Evolutionary conservation across 441 rosid genomes (phyloP).

Genomic region (Rhodomyrtus psidioides): DNA sequence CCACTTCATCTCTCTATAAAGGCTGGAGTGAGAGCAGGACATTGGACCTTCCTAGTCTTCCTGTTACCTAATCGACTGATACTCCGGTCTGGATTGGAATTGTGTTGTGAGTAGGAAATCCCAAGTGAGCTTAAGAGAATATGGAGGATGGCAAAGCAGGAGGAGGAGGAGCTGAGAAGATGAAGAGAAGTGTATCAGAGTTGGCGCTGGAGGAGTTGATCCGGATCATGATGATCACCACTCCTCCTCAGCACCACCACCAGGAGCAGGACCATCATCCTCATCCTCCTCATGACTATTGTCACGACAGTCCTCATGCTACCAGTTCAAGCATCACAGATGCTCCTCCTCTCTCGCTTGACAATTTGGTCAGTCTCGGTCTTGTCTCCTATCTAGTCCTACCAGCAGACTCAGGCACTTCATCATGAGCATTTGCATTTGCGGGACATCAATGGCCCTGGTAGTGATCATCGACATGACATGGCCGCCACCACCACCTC

Average conservation of each 20-base stretch:
- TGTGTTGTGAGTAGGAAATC: neutral
- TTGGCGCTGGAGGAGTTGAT: slow-evolving; percentile 37
- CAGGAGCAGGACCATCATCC: too few species aligned
- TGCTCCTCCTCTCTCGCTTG: neutral
- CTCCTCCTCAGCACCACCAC: neutral
- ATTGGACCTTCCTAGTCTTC: neutral
- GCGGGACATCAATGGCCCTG: neutral
- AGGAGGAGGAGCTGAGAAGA: neutral
- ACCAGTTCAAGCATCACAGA: neutral
- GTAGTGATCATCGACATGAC: neutral
- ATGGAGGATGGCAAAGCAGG: neutral
- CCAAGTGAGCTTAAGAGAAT: neutral
- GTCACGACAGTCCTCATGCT: neutral
- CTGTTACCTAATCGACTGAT: neutral
- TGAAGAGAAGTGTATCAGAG: slow-evolving; percentile 66
- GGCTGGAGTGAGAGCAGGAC: neutral
- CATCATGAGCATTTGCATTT: neutral
- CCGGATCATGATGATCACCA: slow-evolving; percentile 16
- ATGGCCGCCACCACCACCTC: slow-evolving; percentile 14
- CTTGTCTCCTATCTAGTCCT: neutral
- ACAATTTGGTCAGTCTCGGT: neutral
- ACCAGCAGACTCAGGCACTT: neutral
- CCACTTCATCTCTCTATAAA: neutral
- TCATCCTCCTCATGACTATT: neutral
- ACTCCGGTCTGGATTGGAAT: neutral